Evolutionary conservation across 1,284 basidiomycete genomes (phyloP).

Genomic region (Filobasidium uniguttulatum): DNA sequence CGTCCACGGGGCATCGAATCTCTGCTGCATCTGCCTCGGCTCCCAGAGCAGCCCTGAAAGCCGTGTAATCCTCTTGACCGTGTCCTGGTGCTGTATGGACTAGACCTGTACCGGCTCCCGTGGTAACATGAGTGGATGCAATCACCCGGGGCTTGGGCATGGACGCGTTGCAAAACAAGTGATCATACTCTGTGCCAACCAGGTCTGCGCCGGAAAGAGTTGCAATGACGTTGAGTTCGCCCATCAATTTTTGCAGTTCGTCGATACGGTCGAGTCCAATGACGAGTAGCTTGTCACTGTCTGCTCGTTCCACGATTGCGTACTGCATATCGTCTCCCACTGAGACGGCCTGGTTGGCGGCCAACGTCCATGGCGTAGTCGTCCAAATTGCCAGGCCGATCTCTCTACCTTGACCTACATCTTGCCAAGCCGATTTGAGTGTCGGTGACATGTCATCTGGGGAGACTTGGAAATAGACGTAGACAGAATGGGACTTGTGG

Average conservation of each 20-base stretch:
- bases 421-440: conserved; percentile 19
- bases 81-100: conserved; percentile 95
- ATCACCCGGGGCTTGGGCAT: conserved; percentile 42
- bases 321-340: conserved; percentile 65
- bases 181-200: conserved; percentile 50
- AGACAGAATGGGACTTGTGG: conserved; percentile 76
- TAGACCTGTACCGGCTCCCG: conserved; percentile 82
- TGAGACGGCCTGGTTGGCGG: conserved; percentile 85
- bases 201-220: conserved; percentile 50
- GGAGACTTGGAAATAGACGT: conserved; percentile 58
- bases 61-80: conserved; percentile 79
- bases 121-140: conserved; percentile 56
- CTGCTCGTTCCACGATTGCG: conserved; percentile 42
- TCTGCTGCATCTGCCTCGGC: conserved; percentile 10
- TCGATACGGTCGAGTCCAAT: conserved; percentile 56
- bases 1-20: conserved; percentile 65
- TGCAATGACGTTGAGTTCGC: conserved; percentile 41
- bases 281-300: conserved; percentile 41
- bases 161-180: conserved; percentile 50
- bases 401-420: conserved; percentile 14
- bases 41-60: conserved; percentile 42
- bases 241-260: conserved; percentile 45
- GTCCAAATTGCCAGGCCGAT: conserved; percentile 83
- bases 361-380: conserved; percentile 94
- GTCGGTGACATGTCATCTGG: conserved; percentile 24